Conservation (phyloP, 2,329 filamentous ascomycete species). For the Aspergillus transmontanensis region DNA sequence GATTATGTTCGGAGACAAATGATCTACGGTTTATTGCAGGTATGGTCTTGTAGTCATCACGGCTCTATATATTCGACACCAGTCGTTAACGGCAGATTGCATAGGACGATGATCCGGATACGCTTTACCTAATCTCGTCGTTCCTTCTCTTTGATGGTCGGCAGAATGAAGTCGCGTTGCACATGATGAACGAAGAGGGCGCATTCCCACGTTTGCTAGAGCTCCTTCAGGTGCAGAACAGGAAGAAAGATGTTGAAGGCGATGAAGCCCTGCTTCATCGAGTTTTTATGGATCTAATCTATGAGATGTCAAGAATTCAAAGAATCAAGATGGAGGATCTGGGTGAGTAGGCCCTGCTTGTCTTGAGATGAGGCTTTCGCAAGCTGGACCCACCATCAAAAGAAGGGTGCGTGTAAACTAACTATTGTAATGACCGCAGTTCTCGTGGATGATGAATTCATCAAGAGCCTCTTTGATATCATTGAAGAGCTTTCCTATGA, state of each 20-base stretch:
- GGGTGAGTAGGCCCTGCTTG: slow-evolving; percentile 51
- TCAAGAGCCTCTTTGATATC: slow-evolving; percentile 79
- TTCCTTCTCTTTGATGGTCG: slow-evolving; percentile 87
- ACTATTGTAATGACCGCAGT: slow-evolving; percentile 37
- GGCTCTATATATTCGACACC: not conserved
- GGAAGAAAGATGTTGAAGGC: slow-evolving; percentile 49
- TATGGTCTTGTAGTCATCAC: slow-evolving; percentile 31
- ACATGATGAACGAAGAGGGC: slow-evolving; percentile 82
- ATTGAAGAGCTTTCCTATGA: slow-evolving; percentile 89
- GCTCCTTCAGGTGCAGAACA: slow-evolving; percentile 67
- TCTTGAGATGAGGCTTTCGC: not conserved
- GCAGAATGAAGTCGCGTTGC: slow-evolving; percentile 74
- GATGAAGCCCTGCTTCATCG: slow-evolving; percentile 68
- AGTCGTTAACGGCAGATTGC: not conserved
- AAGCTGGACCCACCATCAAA: not conserved
- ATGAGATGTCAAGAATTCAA: slow-evolving; percentile 95
- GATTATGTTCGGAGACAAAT: slow-evolving; percentile 93
- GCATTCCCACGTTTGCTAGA: slow-evolving; percentile 83
- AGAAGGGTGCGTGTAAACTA: not conserved
- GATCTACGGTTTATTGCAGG: slow-evolving; percentile 80
- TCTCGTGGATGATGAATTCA: slow-evolving; percentile 73
- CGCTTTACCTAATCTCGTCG: slow-evolving; percentile 79
- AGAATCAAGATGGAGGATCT: slow-evolving; percentile 76
- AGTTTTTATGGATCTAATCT: slow-evolving; percentile 82
- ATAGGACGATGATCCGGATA: slow-evolving; percentile 80